Conservation (phyloP, 2,329 filamentous ascomycete genomes). For the Alternaria gansuensis region DNA sequence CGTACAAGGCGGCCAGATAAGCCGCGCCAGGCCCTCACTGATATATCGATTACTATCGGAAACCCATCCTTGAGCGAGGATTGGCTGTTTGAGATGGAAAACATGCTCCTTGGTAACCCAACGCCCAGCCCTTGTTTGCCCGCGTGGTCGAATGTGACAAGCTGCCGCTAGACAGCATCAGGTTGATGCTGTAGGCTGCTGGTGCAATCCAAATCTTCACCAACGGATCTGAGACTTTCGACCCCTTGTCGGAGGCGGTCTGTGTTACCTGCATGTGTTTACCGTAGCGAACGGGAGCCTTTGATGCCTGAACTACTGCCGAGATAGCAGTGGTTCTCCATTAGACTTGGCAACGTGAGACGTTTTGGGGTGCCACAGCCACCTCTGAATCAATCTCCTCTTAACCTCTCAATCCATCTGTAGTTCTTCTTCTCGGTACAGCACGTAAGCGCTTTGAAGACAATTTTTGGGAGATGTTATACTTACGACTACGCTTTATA, state of each 20-base stretch:
- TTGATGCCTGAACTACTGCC: slow-evolving; percentile 28
- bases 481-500: background rate
- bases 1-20: slow-evolving; percentile 1
- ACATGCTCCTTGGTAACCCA: slow-evolving; percentile 11
- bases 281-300: slow-evolving; percentile 17
- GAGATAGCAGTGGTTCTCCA: slow-evolving; percentile 36
- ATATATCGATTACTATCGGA: slow-evolving; percentile 10
- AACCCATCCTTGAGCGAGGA: slow-evolving; percentile 3
- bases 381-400: slow-evolving; percentile 12
- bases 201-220: slow-evolving; percentile 17
- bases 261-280: slow-evolving; percentile 37
- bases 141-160: slow-evolving; percentile 27
- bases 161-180: slow-evolving; percentile 35
- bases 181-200: slow-evolving; percentile 20
- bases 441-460: slow-evolving; percentile 12
- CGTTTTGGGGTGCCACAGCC: slow-evolving; percentile 35
- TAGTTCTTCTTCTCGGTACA: slow-evolving; percentile 6
- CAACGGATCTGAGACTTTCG: slow-evolving; percentile 37
- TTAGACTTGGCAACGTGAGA: slow-evolving; percentile 32
- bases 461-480: background rate
- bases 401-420: slow-evolving; percentile 11
- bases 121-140: slow-evolving; percentile 32
- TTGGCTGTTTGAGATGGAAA: slow-evolving; percentile 18
- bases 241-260: slow-evolving; percentile 24
- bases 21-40: slow-evolving; percentile 5